These are phyloP conservation scores for Stachybotrys elegans DNA, from an alignment of 2,329 filamentous ascomycete species.

Conservation along the genomic window DNA sequence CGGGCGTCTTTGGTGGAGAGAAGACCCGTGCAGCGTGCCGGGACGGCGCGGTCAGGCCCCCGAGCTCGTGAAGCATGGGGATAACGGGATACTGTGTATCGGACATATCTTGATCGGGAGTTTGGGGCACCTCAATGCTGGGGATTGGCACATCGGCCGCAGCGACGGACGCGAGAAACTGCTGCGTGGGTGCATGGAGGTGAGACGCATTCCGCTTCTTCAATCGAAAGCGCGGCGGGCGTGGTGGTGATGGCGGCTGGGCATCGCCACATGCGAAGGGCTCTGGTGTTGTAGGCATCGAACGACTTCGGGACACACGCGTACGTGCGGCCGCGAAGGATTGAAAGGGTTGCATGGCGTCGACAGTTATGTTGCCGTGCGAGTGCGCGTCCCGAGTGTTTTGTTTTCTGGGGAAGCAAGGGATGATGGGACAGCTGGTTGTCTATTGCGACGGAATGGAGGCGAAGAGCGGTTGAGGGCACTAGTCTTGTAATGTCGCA, in stretches of 20 bases:
- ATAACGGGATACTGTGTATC: constrained; percentile 27
- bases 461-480: too few relatives aligned
- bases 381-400: constrained; percentile 11
- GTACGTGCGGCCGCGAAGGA: constrained; percentile 39
- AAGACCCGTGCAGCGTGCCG: constrained; percentile 35
- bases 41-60: constrained; percentile 22
- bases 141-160: constrained; percentile 60
- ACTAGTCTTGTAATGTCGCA: too few relatives aligned
- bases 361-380: constrained; percentile 12
- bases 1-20: constrained; percentile 57
- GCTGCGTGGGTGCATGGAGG: constrained; percentile 54
- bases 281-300: constrained; percentile 47
- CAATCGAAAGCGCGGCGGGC: constrained; percentile 49
- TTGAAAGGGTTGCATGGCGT: constrained; percentile 41
- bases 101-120: constrained; percentile 39
- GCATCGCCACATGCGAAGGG: constrained; percentile 31
- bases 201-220: constrained; percentile 50
- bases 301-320: constrained; percentile 34
- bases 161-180: constrained; percentile 63
- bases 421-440: constrained; percentile 11
- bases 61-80: constrained; percentile 26
- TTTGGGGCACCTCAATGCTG: constrained; percentile 55
- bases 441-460: too few relatives aligned
- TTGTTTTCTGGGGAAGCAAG: constrained; percentile 8
- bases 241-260: constrained; percentile 43